These are phyloP conservation scores for Dipteronia sinensis DNA, from an alignment of 345 rosid species.

Conservation along the genomic window DNA sequence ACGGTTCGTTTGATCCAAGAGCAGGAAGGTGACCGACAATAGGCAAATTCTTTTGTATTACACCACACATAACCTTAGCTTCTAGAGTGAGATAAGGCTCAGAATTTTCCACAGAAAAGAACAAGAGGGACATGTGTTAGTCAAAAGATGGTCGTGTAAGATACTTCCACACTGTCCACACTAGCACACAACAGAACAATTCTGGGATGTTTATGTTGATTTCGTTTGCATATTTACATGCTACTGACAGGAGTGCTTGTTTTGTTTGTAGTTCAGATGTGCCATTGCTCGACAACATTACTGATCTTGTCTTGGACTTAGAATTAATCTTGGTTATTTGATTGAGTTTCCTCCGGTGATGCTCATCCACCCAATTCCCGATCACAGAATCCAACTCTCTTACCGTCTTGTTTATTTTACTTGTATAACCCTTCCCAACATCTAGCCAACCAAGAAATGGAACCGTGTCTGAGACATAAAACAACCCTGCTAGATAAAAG, in stretches of 20 bases:
- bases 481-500: conserved; percentile 19
- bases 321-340: too few species aligned
- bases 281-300: too few species aligned
- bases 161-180: too few species aligned
- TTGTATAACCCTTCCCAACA: conserved; percentile 21
- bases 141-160: not conserved
- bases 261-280: too few species aligned
- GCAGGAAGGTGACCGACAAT: conserved; percentile 36
- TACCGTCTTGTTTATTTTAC: conserved; percentile 35
- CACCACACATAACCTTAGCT: not conserved
- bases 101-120: not conserved
- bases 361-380: conserved; percentile 43
- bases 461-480: conserved; percentile 28
- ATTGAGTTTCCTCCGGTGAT: conserved; percentile 27
- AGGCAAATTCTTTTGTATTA: conserved; percentile 17
- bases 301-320: too few species aligned
- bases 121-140: not conserved
- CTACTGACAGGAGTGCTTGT: too few species aligned
- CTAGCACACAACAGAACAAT: too few species aligned
- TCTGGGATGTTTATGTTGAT: too few species aligned
- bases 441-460: conserved; percentile 44
- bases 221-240: too few species aligned
- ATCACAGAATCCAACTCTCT: conserved; percentile 41
- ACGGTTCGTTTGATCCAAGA: conserved; percentile 22
- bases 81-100: not conserved